phyloP scores from a whole-genome alignment of 2,329 filamentous ascomycete genomes.

The Tolypocladium cylindrosporum region DNA sequence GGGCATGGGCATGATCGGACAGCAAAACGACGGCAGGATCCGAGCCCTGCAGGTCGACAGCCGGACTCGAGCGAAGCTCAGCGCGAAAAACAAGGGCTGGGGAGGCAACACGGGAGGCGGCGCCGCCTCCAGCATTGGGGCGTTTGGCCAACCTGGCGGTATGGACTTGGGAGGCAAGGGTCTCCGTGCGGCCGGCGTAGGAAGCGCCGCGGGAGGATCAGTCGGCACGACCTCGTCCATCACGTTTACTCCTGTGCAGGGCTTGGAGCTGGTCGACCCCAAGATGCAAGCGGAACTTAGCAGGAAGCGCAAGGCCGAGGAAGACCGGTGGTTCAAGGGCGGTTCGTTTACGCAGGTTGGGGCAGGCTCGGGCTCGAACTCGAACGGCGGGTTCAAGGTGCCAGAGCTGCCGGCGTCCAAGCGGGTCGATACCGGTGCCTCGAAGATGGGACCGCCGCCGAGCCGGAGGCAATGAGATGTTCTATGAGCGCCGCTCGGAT shows the following conservation, averaged over 20 bases:
- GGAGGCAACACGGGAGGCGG: constrained; percentile 56
- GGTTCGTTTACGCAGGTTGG: constrained; percentile 92
- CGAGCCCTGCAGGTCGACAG: constrained; percentile 84
- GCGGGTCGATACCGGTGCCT: constrained; percentile 39
- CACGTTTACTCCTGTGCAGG: constrained; percentile 90
- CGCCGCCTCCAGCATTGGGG: constrained; percentile 71
- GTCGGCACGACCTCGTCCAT: constrained; percentile 77
- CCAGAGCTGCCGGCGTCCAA: constrained; percentile 66
- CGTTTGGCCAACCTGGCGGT: constrained; percentile 58
- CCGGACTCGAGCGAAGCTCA: constrained; percentile 84
- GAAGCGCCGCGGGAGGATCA: constrained; percentile 48
- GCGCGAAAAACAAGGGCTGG: constrained; percentile 95
- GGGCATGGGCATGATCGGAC: constrained; percentile 92
- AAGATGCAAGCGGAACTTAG: constrained; percentile 81
- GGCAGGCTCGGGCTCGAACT: constrained; percentile 31
- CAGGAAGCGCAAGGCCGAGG: constrained; percentile 85
- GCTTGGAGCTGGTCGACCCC: constrained; percentile 88
- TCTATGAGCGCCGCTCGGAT: too few relatives aligned
- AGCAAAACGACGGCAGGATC: constrained; percentile 78
- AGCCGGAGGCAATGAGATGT: constrained; percentile 8
- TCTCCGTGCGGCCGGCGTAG: constrained; percentile 72
- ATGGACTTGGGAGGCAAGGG: constrained; percentile 70
- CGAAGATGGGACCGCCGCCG: constrained; percentile 26
- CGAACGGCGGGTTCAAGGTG: constrained; percentile 64
- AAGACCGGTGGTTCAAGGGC: constrained; percentile 93